These are phyloP conservation scores for Apiotrichum brassicae DNA, from an alignment of 1,284 basidiomycete genomes.

Conservation along the genomic window DNA sequence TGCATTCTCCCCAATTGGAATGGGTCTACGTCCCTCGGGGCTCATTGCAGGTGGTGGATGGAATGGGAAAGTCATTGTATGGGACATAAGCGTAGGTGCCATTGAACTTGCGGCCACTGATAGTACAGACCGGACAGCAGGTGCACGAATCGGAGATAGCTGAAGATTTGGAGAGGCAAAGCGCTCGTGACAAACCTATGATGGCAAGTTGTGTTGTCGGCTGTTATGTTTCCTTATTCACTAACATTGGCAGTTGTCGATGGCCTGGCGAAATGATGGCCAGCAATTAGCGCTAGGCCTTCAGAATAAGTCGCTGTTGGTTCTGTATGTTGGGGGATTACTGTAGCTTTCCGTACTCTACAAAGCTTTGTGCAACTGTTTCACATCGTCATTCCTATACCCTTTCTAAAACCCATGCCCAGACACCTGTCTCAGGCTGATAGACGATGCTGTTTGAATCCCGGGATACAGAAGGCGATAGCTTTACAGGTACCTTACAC, in stretches of 20 bases:
- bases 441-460: constrained; percentile 4
- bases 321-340: constrained; percentile 25
- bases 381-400: not conserved
- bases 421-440: constrained; percentile 10
- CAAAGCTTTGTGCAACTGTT: too few relatives aligned
- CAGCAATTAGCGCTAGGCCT: constrained; percentile 37
- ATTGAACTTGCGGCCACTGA: not conserved
- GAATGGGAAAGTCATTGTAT: constrained; percentile 34
- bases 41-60: constrained; percentile 38
- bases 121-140: constrained; percentile 23
- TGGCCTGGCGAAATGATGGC: constrained; percentile 39
- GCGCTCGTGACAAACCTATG: constrained; percentile 29
- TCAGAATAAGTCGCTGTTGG: constrained; percentile 34
- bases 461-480: not conserved
- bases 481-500: not conserved
- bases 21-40: constrained; percentile 16
- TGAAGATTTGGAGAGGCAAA: constrained; percentile 25
- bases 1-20: constrained; percentile 31
- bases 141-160: constrained; percentile 30
- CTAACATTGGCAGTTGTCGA: constrained; percentile 23
- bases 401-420: constrained; percentile 7
- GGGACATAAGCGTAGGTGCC: constrained; percentile 36
- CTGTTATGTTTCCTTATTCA: not conserved
- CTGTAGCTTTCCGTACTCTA: constrained; percentile 1
- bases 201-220: constrained; percentile 25